A percentile compares a stretch with the other conserved stretches of the same genome.
Conservation (phyloP, 2,329 filamentous ascomycete species). For the Talaromyces albobiverticillius region DNA sequence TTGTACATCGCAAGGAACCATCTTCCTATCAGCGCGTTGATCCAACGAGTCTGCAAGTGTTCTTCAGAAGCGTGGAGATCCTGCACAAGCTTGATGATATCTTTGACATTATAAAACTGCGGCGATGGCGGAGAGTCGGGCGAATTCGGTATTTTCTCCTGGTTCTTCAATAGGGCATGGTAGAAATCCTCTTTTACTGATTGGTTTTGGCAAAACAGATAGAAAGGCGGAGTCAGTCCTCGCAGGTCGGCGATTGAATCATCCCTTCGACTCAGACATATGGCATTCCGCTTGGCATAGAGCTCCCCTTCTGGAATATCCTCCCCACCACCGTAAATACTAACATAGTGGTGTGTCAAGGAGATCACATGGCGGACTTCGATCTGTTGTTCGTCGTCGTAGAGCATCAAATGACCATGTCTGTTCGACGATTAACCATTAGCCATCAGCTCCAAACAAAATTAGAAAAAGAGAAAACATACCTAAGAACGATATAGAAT, state of each 20-base stretch:
- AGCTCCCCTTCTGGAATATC: conserved; percentile 85
- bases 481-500: conserved; percentile 89
- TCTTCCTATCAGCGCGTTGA: conserved; percentile 86
- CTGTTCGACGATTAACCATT: conserved; percentile 47
- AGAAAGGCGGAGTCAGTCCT: conserved; percentile 76
- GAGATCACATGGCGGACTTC: conserved; percentile 97
- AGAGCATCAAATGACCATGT: conserved; percentile 94
- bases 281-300: conserved; percentile 91
- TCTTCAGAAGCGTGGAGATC: conserved; percentile 88
- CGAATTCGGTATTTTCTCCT: conserved; percentile 64
- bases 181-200: conserved; percentile 99
- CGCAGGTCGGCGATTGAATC: conserved; percentile 52
- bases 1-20: conserved; percentile 86
- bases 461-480: conserved; percentile 28
- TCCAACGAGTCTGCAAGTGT: conserved; percentile 83
- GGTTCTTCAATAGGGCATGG: conserved; percentile 81
- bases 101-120: conserved; percentile 74
- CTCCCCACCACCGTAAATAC: conserved; percentile 77
- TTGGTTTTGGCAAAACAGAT: conserved; percentile 89
- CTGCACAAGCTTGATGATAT: conserved; percentile 87
- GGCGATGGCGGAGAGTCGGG: conserved; percentile 63
- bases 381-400: conserved; percentile 90
- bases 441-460: neutral
- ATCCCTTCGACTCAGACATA: conserved; percentile 69
- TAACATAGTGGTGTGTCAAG: conserved; percentile 76